Evolutionary conservation across 768 basidiomycete species (phyloP), one percentile per base, ranked within the genome.

Genomic region (Cyathus striatus): DNA sequence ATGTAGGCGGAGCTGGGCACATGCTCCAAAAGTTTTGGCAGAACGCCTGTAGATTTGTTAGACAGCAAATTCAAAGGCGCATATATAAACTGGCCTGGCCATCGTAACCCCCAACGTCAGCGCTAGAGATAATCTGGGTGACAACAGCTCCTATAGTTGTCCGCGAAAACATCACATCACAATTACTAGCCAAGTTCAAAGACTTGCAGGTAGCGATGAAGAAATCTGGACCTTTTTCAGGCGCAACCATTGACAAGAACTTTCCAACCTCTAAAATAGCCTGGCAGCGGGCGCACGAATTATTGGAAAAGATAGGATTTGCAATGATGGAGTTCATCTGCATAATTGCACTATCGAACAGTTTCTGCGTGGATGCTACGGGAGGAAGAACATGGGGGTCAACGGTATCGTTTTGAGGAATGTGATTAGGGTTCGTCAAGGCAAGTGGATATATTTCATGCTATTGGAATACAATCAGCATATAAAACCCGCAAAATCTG

Each of bases 351-450:
- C 70, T 65, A 18, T 68, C 53, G 27, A 82, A 65, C 17, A 89
- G 55, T 30, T 54, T 54, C 1, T 65, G 56, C 7, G 75, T 55
- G 5, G 72, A 66, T 1, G 77, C 79, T 22, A 57, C 65, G 1
- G 79, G 76, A 6, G 86, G 86, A 25, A 88, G 68, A 6, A 76
- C 76, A 49, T 82, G 82, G 0, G 82, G 80, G 55, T 88, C 84
- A 3, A 54, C 57, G 0, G 76, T 79, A 46, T 87, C 70, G 46
- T 75, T 71, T 46, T 69, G 62, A 9, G 81, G 81, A 38, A 88
- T 79, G 21, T 59, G 53, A 25, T 76, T 63, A 0, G 86, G 84
- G 49, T 80, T 65, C 4, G 86, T 88, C 53, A 89, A 64, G n/a
- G 65, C 57, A 20, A 72, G 60, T 1, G 83, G 78, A 52, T 81